Evolutionary conservation across 2,329 filamentous ascomycete species (phyloP).

Genomic region (Ceratocystis harringtonii): DNA sequence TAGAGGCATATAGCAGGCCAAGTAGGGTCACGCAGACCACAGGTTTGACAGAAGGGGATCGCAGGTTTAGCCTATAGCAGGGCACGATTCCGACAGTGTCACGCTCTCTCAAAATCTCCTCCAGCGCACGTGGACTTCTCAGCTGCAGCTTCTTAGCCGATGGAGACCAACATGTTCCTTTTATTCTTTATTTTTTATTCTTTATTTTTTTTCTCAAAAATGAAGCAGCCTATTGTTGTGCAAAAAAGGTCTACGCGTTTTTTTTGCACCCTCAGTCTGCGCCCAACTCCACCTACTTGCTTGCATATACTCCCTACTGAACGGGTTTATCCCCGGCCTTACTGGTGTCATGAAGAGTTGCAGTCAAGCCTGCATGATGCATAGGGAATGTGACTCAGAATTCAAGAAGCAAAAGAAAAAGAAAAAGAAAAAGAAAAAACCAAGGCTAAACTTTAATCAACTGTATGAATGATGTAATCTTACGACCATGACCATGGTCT

Average conservation of each 20-base stretch:
- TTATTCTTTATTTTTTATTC: background rate
- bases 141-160: background rate
- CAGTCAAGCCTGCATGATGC: background rate
- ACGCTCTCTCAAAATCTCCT: no score
- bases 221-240: background rate
- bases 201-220: background rate
- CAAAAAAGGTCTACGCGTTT: no score
- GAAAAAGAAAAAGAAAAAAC: background rate
- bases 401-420: background rate
- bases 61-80: no score
- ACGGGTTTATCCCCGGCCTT: background rate
- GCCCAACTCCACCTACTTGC: background rate
- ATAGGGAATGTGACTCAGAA: background rate
- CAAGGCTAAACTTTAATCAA: background rate
- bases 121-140: background rate
- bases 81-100: no score
- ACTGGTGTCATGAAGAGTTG: background rate
- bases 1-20: background rate
- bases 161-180: background rate
- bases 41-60: background rate
- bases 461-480: constrained; percentile 1
- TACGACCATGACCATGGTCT: background rate
- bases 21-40: no score
- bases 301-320: background rate
- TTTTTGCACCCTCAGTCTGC: no score